Evolutionary conservation across 176 grass and related monocot species (phyloP).

Genomic region (Urochloa ruziziensis): DNA sequence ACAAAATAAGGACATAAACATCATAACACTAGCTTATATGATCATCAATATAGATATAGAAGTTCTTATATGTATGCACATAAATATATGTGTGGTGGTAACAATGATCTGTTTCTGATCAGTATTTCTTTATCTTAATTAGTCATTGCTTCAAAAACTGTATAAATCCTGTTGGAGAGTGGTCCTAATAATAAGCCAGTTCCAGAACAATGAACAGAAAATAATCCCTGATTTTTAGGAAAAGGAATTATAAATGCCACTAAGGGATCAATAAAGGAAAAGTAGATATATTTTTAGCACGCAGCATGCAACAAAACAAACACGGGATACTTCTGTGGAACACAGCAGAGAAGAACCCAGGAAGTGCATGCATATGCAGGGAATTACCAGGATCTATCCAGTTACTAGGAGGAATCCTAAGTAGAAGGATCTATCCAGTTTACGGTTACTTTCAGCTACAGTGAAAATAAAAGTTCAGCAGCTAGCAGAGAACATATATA

Average conservation of each 20-base stretch:
- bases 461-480: slow-evolving; percentile 1
- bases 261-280: slow-evolving; percentile 19
- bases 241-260: neutral
- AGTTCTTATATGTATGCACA: neutral
- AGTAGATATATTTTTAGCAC: neutral
- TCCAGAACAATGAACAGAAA: neutral
- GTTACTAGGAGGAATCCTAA: slow-evolving; percentile 35
- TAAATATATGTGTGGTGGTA: neutral
- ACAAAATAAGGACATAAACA: neutral
- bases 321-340: slow-evolving; percentile 38
- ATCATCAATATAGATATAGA: neutral
- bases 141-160: neutral
- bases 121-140: neutral
- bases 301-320: slow-evolving; percentile 12
- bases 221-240: neutral
- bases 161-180: neutral
- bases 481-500: neutral
- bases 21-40: neutral
- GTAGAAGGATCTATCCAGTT: slow-evolving; percentile 31
- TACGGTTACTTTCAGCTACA: slow-evolving; percentile 19
- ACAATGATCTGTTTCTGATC: neutral
- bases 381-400: too few relatives aligned
- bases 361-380: slow-evolving; percentile 42
- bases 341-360: slow-evolving; percentile 28
- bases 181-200: neutral